A percentile compares a stretch with the other conserved stretches of the same genome.
Conservation (phyloP, 257 asterid genomes). For the Gardenia jasminoides region DNA sequence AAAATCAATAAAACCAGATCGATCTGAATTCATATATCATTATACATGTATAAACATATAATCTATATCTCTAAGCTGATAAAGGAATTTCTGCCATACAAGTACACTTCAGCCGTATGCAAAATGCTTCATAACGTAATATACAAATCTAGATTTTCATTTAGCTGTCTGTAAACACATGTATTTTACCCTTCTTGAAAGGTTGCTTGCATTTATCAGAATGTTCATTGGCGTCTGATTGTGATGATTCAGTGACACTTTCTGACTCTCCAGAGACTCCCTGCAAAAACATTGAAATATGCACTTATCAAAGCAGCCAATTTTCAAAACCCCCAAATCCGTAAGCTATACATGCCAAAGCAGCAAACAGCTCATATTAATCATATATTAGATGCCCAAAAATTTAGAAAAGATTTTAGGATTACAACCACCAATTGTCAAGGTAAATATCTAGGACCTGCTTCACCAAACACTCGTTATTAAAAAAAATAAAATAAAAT, state of each 20-base stretch:
- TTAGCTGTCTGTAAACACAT: neutral
- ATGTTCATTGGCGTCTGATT: slow-evolving; percentile 43
- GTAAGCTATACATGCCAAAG: neutral
- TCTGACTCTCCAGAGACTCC: slow-evolving; percentile 67
- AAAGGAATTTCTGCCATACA: too few species aligned
- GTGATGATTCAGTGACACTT: slow-evolving; percentile 55
- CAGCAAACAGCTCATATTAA: neutral
- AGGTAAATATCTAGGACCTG: neutral
- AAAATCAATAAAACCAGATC: neutral
- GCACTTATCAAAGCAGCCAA: neutral
- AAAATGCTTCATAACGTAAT: too few species aligned
- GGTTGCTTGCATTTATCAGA: slow-evolving; percentile 52
- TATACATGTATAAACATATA: too few species aligned
- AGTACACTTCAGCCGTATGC: neutral
- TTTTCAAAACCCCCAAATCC: too few species aligned
- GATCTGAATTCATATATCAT: neutral
- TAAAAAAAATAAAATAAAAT: too few species aligned
- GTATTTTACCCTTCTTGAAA: slow-evolving; percentile 66
- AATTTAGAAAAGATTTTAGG: neutral
- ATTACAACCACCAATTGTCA: neutral
- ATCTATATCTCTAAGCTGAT: neutral
- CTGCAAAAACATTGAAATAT: slow-evolving; percentile 39
- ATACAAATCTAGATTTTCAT: too few species aligned
- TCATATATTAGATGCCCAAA: neutral
- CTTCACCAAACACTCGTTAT: neutral